Conservation (phyloP, 768 basidiomycete species). For the Tephrocybe sp. region DNA sequence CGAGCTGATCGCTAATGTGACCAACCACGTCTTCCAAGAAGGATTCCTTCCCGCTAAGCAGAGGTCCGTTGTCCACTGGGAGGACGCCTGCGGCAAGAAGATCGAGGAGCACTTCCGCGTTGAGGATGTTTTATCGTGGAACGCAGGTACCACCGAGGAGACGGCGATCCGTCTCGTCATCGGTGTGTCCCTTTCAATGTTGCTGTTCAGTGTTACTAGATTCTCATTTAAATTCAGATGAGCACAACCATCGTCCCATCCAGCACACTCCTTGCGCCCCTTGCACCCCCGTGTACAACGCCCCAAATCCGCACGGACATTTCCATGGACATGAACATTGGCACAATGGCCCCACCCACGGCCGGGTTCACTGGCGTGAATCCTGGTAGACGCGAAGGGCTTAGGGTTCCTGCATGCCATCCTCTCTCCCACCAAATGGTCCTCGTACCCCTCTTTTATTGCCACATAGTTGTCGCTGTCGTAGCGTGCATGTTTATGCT, state of each 20-base stretch:
- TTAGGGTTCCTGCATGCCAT: neutral
- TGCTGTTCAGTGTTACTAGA: neutral
- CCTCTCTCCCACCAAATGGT: neutral
- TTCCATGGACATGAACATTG: conserved; percentile 9
- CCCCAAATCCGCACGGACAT: neutral
- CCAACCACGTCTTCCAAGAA: conserved; percentile 45
- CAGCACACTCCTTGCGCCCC: conserved; percentile 5
- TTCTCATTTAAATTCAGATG: conserved; percentile 8
- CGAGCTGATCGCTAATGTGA: conserved; percentile 44
- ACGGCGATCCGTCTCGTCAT: conserved; percentile 36
- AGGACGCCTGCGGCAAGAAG: conserved; percentile 33
- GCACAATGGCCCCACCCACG: conserved; percentile 3
- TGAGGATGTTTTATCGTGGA: conserved; percentile 26
- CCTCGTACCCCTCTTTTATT: neutral
- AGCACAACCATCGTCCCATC: neutral
- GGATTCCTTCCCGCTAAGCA: conserved; percentile 36
- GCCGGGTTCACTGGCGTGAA: neutral
- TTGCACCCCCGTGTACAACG: neutral
- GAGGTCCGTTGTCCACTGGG: conserved; percentile 42
- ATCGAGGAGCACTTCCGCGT: conserved; percentile 26
- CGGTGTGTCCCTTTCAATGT: conserved; percentile 24
- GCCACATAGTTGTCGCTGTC: conserved; percentile 1
- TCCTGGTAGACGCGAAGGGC: neutral
- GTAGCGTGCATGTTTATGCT: neutral
- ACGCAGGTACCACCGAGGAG: conserved; percentile 34